Conservation (phyloP, 2,329 filamentous ascomycete species). For the Colletotrichum sp. region DNA sequence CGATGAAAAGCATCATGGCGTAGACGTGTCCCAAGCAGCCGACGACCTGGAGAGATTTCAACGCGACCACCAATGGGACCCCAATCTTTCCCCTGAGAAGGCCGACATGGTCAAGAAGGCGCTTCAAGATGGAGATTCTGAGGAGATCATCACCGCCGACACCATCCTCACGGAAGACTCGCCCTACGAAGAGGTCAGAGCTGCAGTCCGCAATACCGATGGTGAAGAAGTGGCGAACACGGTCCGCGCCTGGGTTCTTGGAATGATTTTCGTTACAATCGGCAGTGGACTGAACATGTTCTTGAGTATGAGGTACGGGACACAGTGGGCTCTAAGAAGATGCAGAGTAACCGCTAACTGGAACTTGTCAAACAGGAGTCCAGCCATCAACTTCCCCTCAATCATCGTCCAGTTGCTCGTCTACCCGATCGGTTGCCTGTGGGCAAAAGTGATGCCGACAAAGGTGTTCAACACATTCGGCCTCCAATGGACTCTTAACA, state of each 20-base stretch:
- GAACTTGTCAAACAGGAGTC: slow-evolving; percentile 19
- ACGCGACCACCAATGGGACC: slow-evolving; percentile 37
- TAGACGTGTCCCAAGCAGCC: not conserved
- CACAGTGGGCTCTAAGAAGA: too few relatives aligned
- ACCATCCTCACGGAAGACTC: slow-evolving; percentile 38
- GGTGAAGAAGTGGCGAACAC: slow-evolving; percentile 33
- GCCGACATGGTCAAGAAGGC: slow-evolving; percentile 34
- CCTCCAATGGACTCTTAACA: slow-evolving; percentile 34
- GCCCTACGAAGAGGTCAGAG: slow-evolving; percentile 36
- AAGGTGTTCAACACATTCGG: slow-evolving; percentile 47
- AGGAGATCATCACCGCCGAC: slow-evolving; percentile 35
- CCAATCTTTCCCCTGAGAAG: slow-evolving; percentile 37
- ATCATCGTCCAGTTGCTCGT: slow-evolving; percentile 43
- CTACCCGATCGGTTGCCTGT: slow-evolving; percentile 48
- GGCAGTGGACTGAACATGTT: slow-evolving; percentile 35
- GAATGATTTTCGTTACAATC: slow-evolving; percentile 49
- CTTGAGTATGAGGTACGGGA: slow-evolving; percentile 17
- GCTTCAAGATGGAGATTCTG: slow-evolving; percentile 32
- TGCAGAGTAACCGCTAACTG: too few relatives aligned
- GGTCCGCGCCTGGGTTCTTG: slow-evolving; percentile 48
- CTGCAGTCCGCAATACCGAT: slow-evolving; percentile 18
- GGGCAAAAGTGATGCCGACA: slow-evolving; percentile 46
- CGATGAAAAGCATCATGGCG: not conserved
- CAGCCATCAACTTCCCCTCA: slow-evolving; percentile 34
- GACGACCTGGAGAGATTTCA: slow-evolving; percentile 32